Evolutionary conservation across 2,329 filamentous ascomycete genomes (phyloP).

Genomic region (Pleomassaria siparia): DNA sequence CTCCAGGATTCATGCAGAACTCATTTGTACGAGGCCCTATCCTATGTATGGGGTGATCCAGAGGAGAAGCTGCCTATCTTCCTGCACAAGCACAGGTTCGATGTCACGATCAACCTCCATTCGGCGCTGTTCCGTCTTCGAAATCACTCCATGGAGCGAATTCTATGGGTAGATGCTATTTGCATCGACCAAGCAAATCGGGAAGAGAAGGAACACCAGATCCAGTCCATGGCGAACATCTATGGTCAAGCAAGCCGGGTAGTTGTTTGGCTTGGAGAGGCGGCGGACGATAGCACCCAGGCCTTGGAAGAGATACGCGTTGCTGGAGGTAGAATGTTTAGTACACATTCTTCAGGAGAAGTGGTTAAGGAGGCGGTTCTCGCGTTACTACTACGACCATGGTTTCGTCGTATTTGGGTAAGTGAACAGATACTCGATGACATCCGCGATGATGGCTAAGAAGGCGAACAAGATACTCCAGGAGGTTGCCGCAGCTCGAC

Average conservation of each 20-base stretch:
- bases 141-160: conserved; percentile 4
- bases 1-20: background rate
- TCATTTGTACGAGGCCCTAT: conserved; percentile 10
- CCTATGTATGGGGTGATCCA: conserved; percentile 10
- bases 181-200: conserved; percentile 14
- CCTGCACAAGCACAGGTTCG: conserved; percentile 2
- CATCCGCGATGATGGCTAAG: conserved; percentile 9
- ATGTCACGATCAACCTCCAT: conserved; percentile 5
- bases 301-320: conserved; percentile 13
- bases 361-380: conserved; percentile 12
- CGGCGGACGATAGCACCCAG: conserved; percentile 7
- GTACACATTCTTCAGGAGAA: conserved; percentile 5
- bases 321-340: conserved; percentile 7
- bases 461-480: conserved; percentile 17
- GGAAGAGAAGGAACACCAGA: conserved; percentile 6
- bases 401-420: conserved; percentile 25
- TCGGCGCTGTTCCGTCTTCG: conserved; percentile 9
- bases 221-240: conserved; percentile 9
- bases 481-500: conserved; percentile 21
- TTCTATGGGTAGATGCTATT: conserved; percentile 14
- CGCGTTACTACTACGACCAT: conserved; percentile 15
- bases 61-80: conserved; percentile 4
- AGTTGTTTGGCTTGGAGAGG: conserved; percentile 11
- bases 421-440: background rate
- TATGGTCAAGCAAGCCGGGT: conserved; percentile 8